phyloP scores from a whole-genome alignment of 2,329 filamentous ascomycete species.

The Diaporthe sp. region DNA sequence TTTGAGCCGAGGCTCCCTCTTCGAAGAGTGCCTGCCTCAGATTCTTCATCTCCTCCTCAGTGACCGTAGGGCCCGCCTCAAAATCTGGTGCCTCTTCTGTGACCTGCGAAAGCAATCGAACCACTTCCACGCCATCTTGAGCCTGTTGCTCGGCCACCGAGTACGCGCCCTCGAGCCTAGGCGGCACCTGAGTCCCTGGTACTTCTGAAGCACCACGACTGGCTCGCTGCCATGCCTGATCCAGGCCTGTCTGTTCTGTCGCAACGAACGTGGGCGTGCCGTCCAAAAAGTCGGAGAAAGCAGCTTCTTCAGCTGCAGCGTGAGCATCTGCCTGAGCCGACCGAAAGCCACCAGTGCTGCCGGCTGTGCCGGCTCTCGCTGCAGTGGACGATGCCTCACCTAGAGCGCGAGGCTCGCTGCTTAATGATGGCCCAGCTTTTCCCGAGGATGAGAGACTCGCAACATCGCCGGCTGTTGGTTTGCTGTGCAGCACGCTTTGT shows the following conservation, averaged over 20 bases:
- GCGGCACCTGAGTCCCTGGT: neutral
- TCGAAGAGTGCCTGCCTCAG: constrained; percentile 57
- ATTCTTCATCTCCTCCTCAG: constrained; percentile 49
- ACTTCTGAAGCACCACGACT: neutral
- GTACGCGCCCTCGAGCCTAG: constrained; percentile 12
- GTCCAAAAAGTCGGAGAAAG: constrained; percentile 56
- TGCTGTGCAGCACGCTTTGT: constrained; percentile 45
- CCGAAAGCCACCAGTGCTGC: constrained; percentile 46
- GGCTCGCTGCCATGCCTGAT: constrained; percentile 41
- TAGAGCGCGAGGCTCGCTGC: neutral
- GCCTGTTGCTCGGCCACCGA: constrained; percentile 53
- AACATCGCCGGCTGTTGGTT: constrained; percentile 34
- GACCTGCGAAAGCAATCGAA: constrained; percentile 52
- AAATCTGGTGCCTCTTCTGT: constrained; percentile 43
- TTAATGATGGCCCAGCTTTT: constrained; percentile 36
- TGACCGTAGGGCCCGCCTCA: constrained; percentile 44
- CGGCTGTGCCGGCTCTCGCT: constrained; percentile 34
- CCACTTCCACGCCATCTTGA: constrained; percentile 56
- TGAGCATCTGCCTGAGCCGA: constrained; percentile 48
- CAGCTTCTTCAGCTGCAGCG: constrained; percentile 50
- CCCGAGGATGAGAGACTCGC: constrained; percentile 28
- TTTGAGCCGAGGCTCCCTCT: constrained; percentile 41
- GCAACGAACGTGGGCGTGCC: constrained; percentile 44
- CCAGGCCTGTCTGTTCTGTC: constrained; percentile 42
- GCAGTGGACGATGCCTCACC: constrained; percentile 46